These are phyloP conservation scores for Phytophthora cajani DNA, from an alignment of 352 stramenopile species.

Conservation along the genomic window DNA sequence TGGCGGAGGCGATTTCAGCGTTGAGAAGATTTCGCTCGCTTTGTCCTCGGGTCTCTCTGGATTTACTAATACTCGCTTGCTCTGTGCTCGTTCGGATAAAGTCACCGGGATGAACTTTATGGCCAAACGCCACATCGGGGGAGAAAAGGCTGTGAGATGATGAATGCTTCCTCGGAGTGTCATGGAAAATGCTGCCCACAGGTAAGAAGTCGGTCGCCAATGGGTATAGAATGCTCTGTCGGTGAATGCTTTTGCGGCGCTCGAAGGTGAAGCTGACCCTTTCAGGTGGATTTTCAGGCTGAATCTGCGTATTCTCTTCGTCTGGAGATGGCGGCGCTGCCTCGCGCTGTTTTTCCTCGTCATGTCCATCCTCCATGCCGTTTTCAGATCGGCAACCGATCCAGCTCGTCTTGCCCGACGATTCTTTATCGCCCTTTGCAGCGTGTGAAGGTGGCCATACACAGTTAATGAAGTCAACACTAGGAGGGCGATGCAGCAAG, in stretches of 20 bases:
- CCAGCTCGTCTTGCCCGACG: slow-evolving; percentile 5
- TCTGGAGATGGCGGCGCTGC: slow-evolving; percentile 8
- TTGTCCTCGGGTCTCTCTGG: not conserved
- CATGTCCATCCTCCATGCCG: slow-evolving; percentile 18
- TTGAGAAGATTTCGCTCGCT: slow-evolving; percentile 5
- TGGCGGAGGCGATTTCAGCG: not conserved
- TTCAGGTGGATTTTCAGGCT: not conserved
- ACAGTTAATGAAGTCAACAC: slow-evolving; percentile 17
- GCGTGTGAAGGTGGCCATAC: slow-evolving; percentile 6
- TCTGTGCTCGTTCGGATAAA: not conserved
- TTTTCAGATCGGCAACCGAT: not conserved
- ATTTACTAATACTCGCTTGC: not conserved
- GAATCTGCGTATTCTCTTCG: slow-evolving; percentile 6
- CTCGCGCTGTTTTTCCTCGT: slow-evolving; percentile 15
- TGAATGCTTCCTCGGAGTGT: slow-evolving; percentile 22
- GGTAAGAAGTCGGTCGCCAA: slow-evolving; percentile 46
- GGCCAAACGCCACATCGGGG: slow-evolving; percentile 1
- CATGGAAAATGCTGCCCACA: slow-evolving; percentile 48
- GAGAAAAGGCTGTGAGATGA: slow-evolving; percentile 11
- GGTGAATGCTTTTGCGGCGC: slow-evolving; percentile 18
- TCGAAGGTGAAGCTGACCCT: slow-evolving; percentile 1
- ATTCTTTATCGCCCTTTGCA: slow-evolving; percentile 10
- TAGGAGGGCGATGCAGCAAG: not conserved
- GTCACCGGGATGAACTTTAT: slow-evolving; percentile 19
- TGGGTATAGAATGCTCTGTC: slow-evolving; percentile 31